phyloP scores from a whole-genome alignment of 1,139 yeast genomes.

The Candida mesenterica region DNA sequence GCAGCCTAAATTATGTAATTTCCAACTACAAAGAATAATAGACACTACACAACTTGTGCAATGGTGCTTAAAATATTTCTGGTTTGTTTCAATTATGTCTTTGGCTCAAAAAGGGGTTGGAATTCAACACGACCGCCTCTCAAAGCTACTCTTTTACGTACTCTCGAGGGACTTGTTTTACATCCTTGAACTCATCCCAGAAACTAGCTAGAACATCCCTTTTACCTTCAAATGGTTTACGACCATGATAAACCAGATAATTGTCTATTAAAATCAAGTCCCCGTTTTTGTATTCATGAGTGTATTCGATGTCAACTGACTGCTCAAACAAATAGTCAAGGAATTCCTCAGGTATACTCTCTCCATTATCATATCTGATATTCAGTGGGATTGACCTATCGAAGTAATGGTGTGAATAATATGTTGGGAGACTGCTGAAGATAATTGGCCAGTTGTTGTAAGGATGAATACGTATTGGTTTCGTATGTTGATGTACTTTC shows the following conservation, averaged over 20 bases:
- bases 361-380: slow-evolving; percentile 21
- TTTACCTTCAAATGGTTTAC: slow-evolving; percentile 20
- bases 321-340: slow-evolving; percentile 19
- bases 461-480: slow-evolving; percentile 20
- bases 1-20: too few species aligned
- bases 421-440: slow-evolving; percentile 24
- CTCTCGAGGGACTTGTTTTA: neutral
- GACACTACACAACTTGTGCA: too few species aligned
- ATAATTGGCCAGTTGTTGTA: slow-evolving; percentile 14
- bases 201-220: slow-evolving; percentile 16
- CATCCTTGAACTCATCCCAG: slow-evolving; percentile 8
- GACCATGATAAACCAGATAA: slow-evolving; percentile 30
- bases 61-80: too few species aligned
- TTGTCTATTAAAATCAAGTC: slow-evolving; percentile 31
- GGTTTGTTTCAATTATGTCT: too few species aligned
- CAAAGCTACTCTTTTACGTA: too few species aligned
- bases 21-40: too few species aligned
- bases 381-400: slow-evolving; percentile 7
- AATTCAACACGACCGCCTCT: too few species aligned
- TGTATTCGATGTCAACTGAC: slow-evolving; percentile 15
- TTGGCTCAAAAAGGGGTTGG: too few species aligned
- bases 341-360: slow-evolving; percentile 16
- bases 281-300: slow-evolving; percentile 27
- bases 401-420: slow-evolving; percentile 10
- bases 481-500: slow-evolving; percentile 23